These are phyloP conservation scores for Martiniozyma abietophila DNA, from an alignment of 805 yeast genomes.

Conservation along the genomic window DNA sequence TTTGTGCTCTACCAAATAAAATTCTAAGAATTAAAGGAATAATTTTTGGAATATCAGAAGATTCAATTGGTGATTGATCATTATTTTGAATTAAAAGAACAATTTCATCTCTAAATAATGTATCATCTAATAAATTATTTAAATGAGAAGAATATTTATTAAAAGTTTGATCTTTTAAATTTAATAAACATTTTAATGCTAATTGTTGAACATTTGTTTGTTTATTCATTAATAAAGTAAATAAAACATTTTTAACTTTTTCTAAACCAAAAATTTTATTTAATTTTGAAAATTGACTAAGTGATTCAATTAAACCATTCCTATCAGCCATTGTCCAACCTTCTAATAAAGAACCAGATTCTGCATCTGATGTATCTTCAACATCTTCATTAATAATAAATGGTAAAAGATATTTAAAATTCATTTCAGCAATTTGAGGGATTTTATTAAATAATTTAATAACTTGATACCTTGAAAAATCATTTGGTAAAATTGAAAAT, in stretches of 20 bases:
- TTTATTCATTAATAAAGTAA: constrained; percentile 53
- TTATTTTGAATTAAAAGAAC: constrained; percentile 48
- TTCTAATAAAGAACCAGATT: constrained; percentile 16
- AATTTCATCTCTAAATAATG: constrained; percentile 78
- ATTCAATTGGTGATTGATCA: constrained; percentile 46
- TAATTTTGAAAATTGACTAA: constrained; percentile 57
- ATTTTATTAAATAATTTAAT: constrained; percentile 46
- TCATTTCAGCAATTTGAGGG: constrained; percentile 63
- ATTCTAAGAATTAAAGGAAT: constrained; percentile 72
- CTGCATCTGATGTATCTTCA: constrained; percentile 26
- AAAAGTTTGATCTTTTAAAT: constrained; percentile 49
- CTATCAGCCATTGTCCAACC: constrained; percentile 36
- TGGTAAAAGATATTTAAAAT: constrained; percentile 49
- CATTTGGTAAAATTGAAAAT: constrained; percentile 32
- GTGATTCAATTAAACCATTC: constrained; percentile 48
- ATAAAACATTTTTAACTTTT: constrained; percentile 42
- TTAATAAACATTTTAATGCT: constrained; percentile 62
- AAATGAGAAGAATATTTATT: constrained; percentile 67
- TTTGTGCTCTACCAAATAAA: constrained; percentile 79
- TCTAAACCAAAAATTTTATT: constrained; percentile 42
- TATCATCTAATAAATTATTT: constrained; percentile 68
- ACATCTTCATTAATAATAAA: constrained; percentile 35
- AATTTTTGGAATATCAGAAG: constrained; percentile 46
- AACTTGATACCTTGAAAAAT: constrained; percentile 43
- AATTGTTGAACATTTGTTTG: constrained; percentile 55